These are phyloP conservation scores for Neonectria neomacrospora DNA, from an alignment of 2,329 filamentous ascomycete genomes.

Conservation along the genomic window DNA sequence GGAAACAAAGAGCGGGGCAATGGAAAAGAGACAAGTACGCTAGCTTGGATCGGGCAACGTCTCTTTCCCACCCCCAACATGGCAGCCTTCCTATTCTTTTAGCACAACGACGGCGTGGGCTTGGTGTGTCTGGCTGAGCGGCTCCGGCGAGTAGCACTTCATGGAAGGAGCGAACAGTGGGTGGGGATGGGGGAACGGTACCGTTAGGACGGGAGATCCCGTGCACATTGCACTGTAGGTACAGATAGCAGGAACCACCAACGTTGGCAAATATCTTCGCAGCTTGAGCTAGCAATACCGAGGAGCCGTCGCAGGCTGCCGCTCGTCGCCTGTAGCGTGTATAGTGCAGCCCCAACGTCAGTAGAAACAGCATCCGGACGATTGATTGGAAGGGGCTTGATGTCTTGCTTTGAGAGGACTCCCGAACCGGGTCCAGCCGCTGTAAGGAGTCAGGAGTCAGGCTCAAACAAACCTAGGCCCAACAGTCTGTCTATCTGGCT, in stretches of 20 bases:
- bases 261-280: constrained; percentile 18
- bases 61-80: background rate
- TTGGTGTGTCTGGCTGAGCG: constrained; percentile 17
- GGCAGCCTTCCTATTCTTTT: constrained; percentile 3
- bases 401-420: constrained; percentile 28
- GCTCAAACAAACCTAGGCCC: constrained; percentile 8
- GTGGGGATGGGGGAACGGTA: constrained; percentile 12
- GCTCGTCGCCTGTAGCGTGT: background rate
- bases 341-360: constrained; percentile 4
- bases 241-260: constrained; percentile 22
- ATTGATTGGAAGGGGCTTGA: constrained; percentile 22
- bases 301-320: constrained; percentile 7
- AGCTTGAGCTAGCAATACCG: constrained; percentile 1
- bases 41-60: constrained; percentile 4
- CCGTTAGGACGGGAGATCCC: constrained; percentile 7
- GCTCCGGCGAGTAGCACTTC: constrained; percentile 8
- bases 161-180: constrained; percentile 20
- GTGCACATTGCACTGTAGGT: constrained; percentile 1
- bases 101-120: constrained; percentile 23
- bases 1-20: constrained; percentile 29
- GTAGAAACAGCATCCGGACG: constrained; percentile 3
- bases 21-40: constrained; percentile 23
- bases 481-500: constrained; percentile 12
- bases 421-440: constrained; percentile 15
- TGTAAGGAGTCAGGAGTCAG: constrained; percentile 21